Base-by-base conservation (phyloP, 2,329 filamentous ascomycete genomes). In the Fusarium decemcellulare region DNA sequence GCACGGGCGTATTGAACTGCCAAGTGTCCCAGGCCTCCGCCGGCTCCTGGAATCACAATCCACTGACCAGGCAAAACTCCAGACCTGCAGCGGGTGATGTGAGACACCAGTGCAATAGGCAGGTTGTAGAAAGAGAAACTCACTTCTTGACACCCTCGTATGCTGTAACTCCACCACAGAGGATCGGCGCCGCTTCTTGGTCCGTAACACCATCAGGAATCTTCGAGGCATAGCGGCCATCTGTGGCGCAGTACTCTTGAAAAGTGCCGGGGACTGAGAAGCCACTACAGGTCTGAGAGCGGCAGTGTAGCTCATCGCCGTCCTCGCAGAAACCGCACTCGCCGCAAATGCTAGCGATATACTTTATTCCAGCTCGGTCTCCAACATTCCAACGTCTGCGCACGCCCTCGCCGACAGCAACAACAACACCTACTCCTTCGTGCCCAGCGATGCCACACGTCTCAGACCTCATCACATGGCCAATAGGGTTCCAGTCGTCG, bases 131-230 rank as follows among this genome's bases (percentile, higher is more conserved):
- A 23, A 23, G 18, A 23, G 3, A 23, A 23, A 23, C 18, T 23
- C 18, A 23, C 18, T 23, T 23, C 18, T 23, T 23, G 18, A 23
- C 18, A 23, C 18, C 18, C 18, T 23, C 23, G 47, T 50, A 50
- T 11, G 47, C 47, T 36, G 47, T 34, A 15, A 50, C 7, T 11
- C 47, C 47, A 18, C 29, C 47, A 18, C 30, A 50, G 15, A 50
- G 14, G 47, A 50, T 50, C 29, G 47, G 47, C 6, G 29, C 47
- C 15, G 47, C 47, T 50, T 50, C 47, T 50, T 50, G 8, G 18
- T 50, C 47, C 2, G 47, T n/a, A 30, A 50, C 30, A 9, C 47
- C 47, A 16, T 50, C 47, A 10, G 47, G 47, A 5, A 50, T 50
- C 30, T 34, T 50, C 5, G 30, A 16, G 16, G 11, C 6, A 18